These are phyloP conservation scores for Pseudovirgaria hyperparasitica DNA, from an alignment of 2,329 filamentous ascomycete species.

Conservation along the genomic window DNA sequence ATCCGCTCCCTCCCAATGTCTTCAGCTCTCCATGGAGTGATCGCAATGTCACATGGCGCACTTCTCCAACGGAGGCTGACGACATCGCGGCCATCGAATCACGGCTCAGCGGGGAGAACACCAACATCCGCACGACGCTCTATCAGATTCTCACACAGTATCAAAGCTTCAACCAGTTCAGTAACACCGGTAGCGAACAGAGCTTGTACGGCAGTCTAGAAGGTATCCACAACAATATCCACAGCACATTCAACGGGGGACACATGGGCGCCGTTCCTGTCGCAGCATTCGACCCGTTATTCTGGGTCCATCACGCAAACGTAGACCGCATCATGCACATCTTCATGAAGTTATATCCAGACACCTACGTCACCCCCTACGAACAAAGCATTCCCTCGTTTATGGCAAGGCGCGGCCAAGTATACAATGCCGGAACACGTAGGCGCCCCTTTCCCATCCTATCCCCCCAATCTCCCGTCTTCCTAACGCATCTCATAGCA, in stretches of 20 bases:
- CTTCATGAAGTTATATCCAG: background rate
- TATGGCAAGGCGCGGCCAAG: constrained; percentile 11
- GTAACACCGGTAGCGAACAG: constrained; percentile 16
- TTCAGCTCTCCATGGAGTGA: constrained; percentile 5
- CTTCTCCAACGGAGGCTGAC: constrained; percentile 13
- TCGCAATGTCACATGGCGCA: background rate
- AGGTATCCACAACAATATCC: constrained; percentile 17
- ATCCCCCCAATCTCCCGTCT: constrained; percentile 12
- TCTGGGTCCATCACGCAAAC: constrained; percentile 19
- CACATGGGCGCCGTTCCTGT: constrained; percentile 20
- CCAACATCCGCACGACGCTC: constrained; percentile 17
- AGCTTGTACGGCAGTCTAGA: constrained; percentile 6
- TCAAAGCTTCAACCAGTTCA: constrained; percentile 18
- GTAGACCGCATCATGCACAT: constrained; percentile 3
- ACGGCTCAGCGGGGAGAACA: constrained; percentile 14
- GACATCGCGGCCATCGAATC: constrained; percentile 15
- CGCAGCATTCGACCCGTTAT: constrained; percentile 19
- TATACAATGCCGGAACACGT: constrained; percentile 18
- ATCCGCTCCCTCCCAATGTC: constrained; percentile 15
- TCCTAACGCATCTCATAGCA: constrained; percentile 1
- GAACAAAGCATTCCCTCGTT: background rate
- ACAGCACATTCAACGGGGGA: constrained; percentile 28
- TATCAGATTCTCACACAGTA: constrained; percentile 20
- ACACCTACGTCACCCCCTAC: background rate
- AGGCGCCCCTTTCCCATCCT: constrained; percentile 12